A percentile compares a stretch with the other conserved stretches of the same genome.
phyloP scores from a whole-genome alignment of 768 basidiomycete species.

The Mycena galopus region DNA sequence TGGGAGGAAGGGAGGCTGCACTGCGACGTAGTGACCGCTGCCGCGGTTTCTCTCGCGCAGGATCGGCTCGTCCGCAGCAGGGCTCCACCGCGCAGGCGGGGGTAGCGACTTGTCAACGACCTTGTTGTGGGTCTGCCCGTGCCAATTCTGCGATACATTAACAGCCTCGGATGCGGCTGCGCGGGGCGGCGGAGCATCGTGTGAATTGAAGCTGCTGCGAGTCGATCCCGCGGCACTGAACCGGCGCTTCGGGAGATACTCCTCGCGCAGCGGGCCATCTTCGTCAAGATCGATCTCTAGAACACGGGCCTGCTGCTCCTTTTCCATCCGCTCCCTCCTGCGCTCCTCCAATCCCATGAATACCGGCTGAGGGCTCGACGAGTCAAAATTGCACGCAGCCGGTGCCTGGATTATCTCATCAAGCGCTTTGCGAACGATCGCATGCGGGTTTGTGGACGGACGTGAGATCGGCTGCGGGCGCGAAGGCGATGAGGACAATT shows the following conservation, averaged over 20 bases:
- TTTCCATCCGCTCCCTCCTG: conserved; percentile 64
- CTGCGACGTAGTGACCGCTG: conserved; percentile 74
- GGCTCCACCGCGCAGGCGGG: conserved; percentile 87
- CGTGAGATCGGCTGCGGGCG: conserved; percentile 84
- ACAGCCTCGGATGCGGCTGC: conserved; percentile 34
- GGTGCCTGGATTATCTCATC: conserved; percentile 76
- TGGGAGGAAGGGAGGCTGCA: conserved; percentile 63
- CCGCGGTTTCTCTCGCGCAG: conserved; percentile 64
- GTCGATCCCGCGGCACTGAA: conserved; percentile 51
- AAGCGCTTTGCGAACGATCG: conserved; percentile 75
- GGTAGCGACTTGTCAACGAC: conserved; percentile 59
- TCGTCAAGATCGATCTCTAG: conserved; percentile 86
- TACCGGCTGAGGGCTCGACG: conserved; percentile 67
- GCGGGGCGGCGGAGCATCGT: conserved; percentile 26
- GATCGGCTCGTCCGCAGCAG: conserved; percentile 83
- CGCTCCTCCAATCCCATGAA: conserved; percentile 82
- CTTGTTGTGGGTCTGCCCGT: conserved; percentile 34
- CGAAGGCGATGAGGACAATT: conserved; percentile 68
- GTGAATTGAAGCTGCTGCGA: conserved; percentile 38
- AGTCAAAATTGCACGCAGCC: conserved; percentile 44
- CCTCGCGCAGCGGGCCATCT: conserved; percentile 85
- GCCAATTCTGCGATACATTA: conserved; percentile 27
- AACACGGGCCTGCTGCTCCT: conserved; percentile 61
- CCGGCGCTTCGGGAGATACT: conserved; percentile 83
- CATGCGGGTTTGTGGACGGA: conserved; percentile 79